Evolutionary conservation across 2,329 filamentous ascomycete genomes (phyloP).

Genomic region (Gyromitra esculenta): DNA sequence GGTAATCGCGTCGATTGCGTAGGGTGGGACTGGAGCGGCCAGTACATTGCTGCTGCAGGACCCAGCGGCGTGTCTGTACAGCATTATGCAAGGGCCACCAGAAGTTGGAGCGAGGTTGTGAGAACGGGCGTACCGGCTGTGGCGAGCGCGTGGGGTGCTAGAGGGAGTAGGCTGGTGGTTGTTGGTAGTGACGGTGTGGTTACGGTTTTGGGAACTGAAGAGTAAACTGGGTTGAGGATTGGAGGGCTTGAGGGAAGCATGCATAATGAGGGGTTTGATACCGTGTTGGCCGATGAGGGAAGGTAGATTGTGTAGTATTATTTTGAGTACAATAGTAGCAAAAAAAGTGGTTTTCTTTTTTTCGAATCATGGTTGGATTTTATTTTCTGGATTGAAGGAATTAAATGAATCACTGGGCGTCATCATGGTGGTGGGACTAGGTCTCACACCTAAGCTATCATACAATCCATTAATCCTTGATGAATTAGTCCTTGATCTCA

Average conservation of each 20-base stretch:
- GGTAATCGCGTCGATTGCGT: constrained; percentile 80
- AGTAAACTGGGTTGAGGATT: constrained; percentile 58
- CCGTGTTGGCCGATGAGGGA: constrained; percentile 14
- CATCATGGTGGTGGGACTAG: no score
- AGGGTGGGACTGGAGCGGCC: constrained; percentile 93
- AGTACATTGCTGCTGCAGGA: constrained; percentile 86
- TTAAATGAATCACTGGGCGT: background rate
- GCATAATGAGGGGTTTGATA: background rate
- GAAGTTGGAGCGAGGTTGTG: constrained; percentile 88
- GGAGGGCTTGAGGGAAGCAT: constrained; percentile 23
- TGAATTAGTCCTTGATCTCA: no score
- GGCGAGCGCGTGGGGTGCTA: constrained; percentile 79
- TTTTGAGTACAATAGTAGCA: constrained; percentile 55
- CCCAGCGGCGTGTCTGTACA: constrained; percentile 84
- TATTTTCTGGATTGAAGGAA: background rate
- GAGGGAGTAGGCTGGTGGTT: constrained; percentile 77
- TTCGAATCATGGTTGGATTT: constrained; percentile 56
- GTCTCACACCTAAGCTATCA: no score
- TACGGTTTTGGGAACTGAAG: constrained; percentile 72
- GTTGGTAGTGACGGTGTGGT: constrained; percentile 79
- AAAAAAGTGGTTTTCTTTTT: constrained; percentile 52
- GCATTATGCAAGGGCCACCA: constrained; percentile 85
- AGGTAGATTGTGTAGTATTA: constrained; percentile 46
- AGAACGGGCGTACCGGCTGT: constrained; percentile 77
- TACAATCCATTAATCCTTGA: no score